Base-by-base conservation (phyloP, 768 basidiomycete species). In the Amyloporia xantha region DNA sequence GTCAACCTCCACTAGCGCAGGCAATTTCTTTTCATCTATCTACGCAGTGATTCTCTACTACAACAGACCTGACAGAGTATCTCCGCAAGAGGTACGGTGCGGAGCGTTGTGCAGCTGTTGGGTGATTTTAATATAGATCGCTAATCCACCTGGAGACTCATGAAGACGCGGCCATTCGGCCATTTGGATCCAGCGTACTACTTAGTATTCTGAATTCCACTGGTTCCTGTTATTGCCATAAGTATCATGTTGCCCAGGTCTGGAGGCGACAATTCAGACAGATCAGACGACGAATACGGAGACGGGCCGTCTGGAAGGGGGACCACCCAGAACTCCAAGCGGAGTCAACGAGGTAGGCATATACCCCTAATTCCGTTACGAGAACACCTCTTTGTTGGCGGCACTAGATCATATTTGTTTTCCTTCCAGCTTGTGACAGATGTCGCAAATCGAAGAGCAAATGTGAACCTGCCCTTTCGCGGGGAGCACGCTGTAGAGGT, bases 381-480 rank as follows among this genome's bases (percentile, higher is more conserved):
- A n/a, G n/a, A n/a, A n/a, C n/a, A n/a, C n/a, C n/a, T n/a, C n/a
- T 11, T 11, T 11, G 11, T 19, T 7, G 19, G 19, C 39, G 9
- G 11, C 39, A 12, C 9, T 19, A 9, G 19, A 35, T n/a, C n/a
- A n/a, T n/a, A 9, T 40, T 11, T 9, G 19, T 40, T 11, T 40
- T 9, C 35, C n/a, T 2, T n/a, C 2, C 27, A 89, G 89, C 89
- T 26, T 92, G 89, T 58, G 89, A 91, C 70, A 85, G 89, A 56
- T 92, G 89, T 59, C 73, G 88, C 44, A 91, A 88, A 71, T 85
- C 84, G 4, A 92, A 91, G 67, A 86, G 84, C 69, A 90, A 90
- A 65, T 91, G 90, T 62, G 86, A 90, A 58, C 77, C 81, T 41
- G 11, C 71, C 64, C 20, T 89, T 81, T 20, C 86, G 79, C 49